Evolutionary conservation across 768 basidiomycete genomes (phyloP), one percentile per base, ranked within the genome.

Genomic region (Termitomyces sp.): DNA sequence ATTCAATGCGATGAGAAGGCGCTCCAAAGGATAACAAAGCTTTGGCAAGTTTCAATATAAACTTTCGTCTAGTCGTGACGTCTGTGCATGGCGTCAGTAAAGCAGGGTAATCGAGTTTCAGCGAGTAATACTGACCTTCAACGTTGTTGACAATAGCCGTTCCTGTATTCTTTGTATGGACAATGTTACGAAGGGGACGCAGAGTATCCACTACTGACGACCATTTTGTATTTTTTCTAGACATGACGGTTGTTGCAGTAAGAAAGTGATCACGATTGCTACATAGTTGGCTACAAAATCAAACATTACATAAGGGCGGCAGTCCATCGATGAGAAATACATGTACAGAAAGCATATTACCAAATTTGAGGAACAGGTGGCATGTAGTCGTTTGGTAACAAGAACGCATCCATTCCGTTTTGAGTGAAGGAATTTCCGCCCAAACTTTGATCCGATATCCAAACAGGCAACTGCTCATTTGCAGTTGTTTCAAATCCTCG

Each of bases 1-100:
- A 86, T 73, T 96, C 93, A 61, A 95, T 88, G 20, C 95, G 82
- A 70, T 97, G 95, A 22, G 92, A 93, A 1, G 94, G 94, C n/a
- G 94, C 90, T 20, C 94, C 94, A 69, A 91, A 95, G n/a, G 86
- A 80, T 68, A 98, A 83, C 57, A 98, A 80, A 12, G 91, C 90
- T 68, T 92, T 89, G 2, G 92, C 91, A 26, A 97, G 81, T 67
- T 87, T 87, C 64, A 95, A 75, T 51, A 97, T 79, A 74, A 97
- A 97, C 54, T 87, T 84, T 56, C 80, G 77, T 51, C 83, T 78
- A 47, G 72, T 75, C 31, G 73, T 69, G 8, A 79, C 67, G 53
- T 80, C 84, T 84, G 56, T 16, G 34, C 6, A 18, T 51, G 28
- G 41, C 47, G 34, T 51, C 36, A 56, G 41, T 26, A 26, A n/a